These are phyloP conservation scores for Tolypocladium nubicola DNA, from an alignment of 2,329 filamentous ascomycete species.

Conservation along the genomic window DNA sequence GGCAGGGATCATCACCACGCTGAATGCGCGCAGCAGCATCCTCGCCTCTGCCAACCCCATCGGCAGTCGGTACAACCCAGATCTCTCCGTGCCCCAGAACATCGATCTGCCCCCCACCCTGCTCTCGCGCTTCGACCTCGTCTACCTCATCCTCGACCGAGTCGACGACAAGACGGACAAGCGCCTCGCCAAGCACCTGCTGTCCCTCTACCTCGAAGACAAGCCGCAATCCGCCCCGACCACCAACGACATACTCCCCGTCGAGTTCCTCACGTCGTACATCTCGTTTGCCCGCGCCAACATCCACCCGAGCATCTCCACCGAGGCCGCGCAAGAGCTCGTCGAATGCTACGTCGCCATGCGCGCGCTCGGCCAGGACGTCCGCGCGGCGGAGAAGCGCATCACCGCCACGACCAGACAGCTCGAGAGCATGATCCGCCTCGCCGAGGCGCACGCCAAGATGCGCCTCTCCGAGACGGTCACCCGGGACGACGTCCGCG, in stretches of 20 bases:
- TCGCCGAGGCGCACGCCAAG: constrained; percentile 92
- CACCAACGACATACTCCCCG: constrained; percentile 68
- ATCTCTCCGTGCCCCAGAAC: constrained; percentile 91
- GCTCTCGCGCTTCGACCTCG: constrained; percentile 89
- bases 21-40: constrained; percentile 93
- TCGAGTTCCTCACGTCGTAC: constrained; percentile 93
- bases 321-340: constrained; percentile 72
- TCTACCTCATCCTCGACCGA: constrained; percentile 91
- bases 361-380: constrained; percentile 83
- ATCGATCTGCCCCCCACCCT: constrained; percentile 94
- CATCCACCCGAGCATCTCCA: constrained; percentile 72
- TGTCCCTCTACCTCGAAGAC: constrained; percentile 96
- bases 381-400: constrained; percentile 81
- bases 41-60: constrained; percentile 96
- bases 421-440: constrained; percentile 95
- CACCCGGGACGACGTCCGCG: constrained; percentile 70
- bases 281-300: constrained; percentile 91
- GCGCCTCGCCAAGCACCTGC: constrained; percentile 78
- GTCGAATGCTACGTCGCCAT: constrained; percentile 86
- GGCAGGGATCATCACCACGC: constrained; percentile 90
- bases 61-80: constrained; percentile 93
- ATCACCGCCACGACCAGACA: constrained; percentile 97
- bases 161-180: constrained; percentile 86
- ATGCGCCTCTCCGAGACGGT: constrained; percentile 80
- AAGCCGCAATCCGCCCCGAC: constrained; percentile 73